Evolutionary conservation across 192 early-diverging fungal genomes (phyloP).

Genomic region (Dissophora globulifera): DNA sequence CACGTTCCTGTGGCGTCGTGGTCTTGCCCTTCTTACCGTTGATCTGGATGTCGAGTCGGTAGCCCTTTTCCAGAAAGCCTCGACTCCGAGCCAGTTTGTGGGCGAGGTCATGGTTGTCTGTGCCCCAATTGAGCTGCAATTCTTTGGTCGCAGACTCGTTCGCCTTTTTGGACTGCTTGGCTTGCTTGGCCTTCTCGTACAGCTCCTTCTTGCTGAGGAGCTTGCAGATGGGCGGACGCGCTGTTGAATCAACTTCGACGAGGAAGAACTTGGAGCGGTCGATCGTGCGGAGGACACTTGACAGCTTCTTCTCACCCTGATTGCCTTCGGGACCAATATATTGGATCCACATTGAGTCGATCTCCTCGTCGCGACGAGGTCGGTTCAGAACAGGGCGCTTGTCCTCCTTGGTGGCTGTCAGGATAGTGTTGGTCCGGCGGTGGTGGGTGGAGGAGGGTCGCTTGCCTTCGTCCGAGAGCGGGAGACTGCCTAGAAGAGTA

Average conservation of each 20-base stretch:
- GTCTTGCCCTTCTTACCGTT: conserved; percentile 57
- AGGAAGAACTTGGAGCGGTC: conserved; percentile 59
- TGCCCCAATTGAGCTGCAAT: conserved; percentile 63
- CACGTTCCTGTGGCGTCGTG: conserved; percentile 44
- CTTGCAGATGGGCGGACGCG: conserved; percentile 60
- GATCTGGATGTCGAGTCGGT: conserved; percentile 60
- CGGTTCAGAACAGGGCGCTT: conserved; percentile 27
- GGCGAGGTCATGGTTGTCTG: conserved; percentile 58
- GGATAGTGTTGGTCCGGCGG: too few species aligned
- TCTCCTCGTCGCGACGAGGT: conserved; percentile 64
- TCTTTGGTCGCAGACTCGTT: conserved; percentile 57
- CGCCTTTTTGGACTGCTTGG: conserved; percentile 57
- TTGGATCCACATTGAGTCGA: conserved; percentile 54
- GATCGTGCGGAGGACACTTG: conserved; percentile 39
- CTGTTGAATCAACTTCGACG: conserved; percentile 57
- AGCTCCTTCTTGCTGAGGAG: conserved; percentile 60
- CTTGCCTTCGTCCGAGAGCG: too few species aligned
- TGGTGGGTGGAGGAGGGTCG: too few species aligned
- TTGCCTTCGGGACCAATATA: conserved; percentile 57
- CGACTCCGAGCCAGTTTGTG: conserved; percentile 60
- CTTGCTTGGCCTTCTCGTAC: conserved; percentile 63
- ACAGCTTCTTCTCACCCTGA: conserved; percentile 38
- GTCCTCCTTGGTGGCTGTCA: too few species aligned
- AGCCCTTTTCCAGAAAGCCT: conserved; percentile 64
- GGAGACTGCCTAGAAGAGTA: neutral